These are phyloP conservation scores for Cornus kousa DNA, from an alignment of 148 eudicot genomes.

Conservation along the genomic window DNA sequence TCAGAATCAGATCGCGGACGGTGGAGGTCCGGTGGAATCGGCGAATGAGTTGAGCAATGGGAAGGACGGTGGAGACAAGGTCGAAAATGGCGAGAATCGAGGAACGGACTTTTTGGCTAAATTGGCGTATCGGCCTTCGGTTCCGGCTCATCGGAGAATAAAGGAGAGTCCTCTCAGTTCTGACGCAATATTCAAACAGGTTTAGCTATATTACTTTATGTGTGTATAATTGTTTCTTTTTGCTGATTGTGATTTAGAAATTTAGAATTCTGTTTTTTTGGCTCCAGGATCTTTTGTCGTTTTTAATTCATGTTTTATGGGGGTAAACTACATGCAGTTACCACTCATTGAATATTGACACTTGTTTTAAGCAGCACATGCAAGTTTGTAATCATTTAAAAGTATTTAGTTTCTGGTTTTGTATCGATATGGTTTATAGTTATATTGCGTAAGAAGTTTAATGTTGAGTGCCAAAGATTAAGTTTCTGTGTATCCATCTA, in stretches of 20 bases:
- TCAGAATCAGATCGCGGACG: conserved; percentile 23
- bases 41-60: conserved; percentile 7
- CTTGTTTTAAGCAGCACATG: not conserved
- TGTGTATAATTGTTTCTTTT: not conserved
- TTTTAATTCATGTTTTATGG: conserved; percentile 2
- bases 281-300: not conserved
- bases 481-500: not conserved
- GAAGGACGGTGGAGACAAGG: conserved; percentile 20
- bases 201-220: conserved; percentile 8
- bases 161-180: conserved; percentile 96
- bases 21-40: conserved; percentile 10
- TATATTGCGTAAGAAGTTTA: not conserved
- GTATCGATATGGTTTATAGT: not conserved
- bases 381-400: not conserved
- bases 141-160: conserved; percentile 75
- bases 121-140: conserved; percentile 58
- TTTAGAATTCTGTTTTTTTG: not conserved
- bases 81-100: conserved; percentile 27
- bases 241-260: not conserved
- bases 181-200: conserved; percentile 90
- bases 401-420: not conserved
- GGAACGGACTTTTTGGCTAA: conserved; percentile 19
- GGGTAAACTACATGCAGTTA: not conserved
- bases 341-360: not conserved
- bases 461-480: not conserved